phyloP scores from a whole-genome alignment of 2,329 filamentous ascomycete species.

The Colletotrichum lentis region DNA sequence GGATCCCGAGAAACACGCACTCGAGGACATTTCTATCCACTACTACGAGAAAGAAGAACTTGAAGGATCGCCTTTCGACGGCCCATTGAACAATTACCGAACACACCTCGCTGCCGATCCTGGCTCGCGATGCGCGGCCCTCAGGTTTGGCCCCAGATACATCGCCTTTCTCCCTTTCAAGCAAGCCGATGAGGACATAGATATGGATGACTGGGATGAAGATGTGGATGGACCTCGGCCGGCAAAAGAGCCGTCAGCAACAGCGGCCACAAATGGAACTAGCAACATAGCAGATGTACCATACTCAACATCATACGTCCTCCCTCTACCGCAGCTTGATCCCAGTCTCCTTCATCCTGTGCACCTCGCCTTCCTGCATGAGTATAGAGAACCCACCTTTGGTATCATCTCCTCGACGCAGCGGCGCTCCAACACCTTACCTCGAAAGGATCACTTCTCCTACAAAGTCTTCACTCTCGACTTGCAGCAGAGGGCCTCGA shows the following conservation, averaged over 20 bases:
- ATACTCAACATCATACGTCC: slow-evolving; percentile 90
- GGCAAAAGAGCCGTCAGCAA: slow-evolving; percentile 52
- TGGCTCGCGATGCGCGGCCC: slow-evolving; percentile 88
- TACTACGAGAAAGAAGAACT: slow-evolving; percentile 97
- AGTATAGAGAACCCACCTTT: slow-evolving; percentile 97
- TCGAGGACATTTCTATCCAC: slow-evolving; percentile 93
- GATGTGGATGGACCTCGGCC: slow-evolving; percentile 76
- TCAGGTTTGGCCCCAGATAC: slow-evolving; percentile 89
- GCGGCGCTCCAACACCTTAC: slow-evolving; percentile 77
- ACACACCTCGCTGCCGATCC: slow-evolving; percentile 90
- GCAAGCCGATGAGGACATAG: slow-evolving; percentile 84
- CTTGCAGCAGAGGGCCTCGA: slow-evolving; percentile 90
- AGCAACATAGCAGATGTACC: slow-evolving; percentile 65
- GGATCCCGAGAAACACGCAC: slow-evolving; percentile 80
- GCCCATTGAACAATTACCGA: slow-evolving; percentile 76
- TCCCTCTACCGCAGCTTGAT: slow-evolving; percentile 88
- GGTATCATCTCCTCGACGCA: slow-evolving; percentile 86
- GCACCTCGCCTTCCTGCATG: slow-evolving; percentile 91
- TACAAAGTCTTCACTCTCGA: slow-evolving; percentile 97
- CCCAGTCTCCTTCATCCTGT: slow-evolving; percentile 86
- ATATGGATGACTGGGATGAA: slow-evolving; percentile 90
- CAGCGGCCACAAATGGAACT: slow-evolving; percentile 47
- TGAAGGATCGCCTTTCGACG: slow-evolving; percentile 81
- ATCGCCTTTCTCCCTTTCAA: slow-evolving; percentile 94
- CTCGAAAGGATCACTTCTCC: slow-evolving; percentile 83